Evolutionary conservation across 495 filamentous ascomycete species (phyloP), one percentile per base, ranked within the genome.

Genomic region (Hypoxylon lenormandii): DNA sequence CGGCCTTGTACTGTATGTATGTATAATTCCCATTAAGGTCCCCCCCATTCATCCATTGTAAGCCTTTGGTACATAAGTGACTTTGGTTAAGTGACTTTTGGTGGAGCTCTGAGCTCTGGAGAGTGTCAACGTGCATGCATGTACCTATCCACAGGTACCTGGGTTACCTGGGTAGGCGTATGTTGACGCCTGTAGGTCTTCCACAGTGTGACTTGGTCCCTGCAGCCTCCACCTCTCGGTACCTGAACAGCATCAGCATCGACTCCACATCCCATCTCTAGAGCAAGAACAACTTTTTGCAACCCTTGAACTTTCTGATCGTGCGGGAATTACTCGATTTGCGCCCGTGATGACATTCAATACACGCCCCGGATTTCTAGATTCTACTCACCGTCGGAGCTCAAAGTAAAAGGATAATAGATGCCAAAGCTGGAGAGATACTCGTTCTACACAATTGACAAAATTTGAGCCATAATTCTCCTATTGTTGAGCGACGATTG

Each of bases 321-420:
- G 65, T 69, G 60, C 69, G 64, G 69, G 69, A 67, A 74, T 64
- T 70, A 71, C 68, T 66, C 62, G 56, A 71, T 71, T 33, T 59
- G 52, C 62, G 57, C 52, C 61, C 56, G 51, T 42, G 64, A 63
- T 70, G 60, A 60, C 59, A 63, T 48, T 57, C 46, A 54, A 54
- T 47, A 66, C 46, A 60, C 55, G 68, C 68, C 66, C 68, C 62
- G 68, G 66, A 52, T 62, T 70, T 70, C 26, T 33, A 52, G 11
- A 26, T 23, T 37, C 36, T 46, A 56, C 42, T 45, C 50, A 18
- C 22, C 37, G 68, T 66, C 62, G 49, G 61, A 71, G 68, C 68
- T 62, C 42, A 48, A 8, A 54, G 23, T 10, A 53, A 57, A 62
- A 49, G 13, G 28, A 36, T 21, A 8, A 38, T 3, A 63, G 22